These are phyloP conservation scores for Fusarium luffae DNA, from an alignment of 2,329 filamentous ascomycete species.

Conservation along the genomic window DNA sequence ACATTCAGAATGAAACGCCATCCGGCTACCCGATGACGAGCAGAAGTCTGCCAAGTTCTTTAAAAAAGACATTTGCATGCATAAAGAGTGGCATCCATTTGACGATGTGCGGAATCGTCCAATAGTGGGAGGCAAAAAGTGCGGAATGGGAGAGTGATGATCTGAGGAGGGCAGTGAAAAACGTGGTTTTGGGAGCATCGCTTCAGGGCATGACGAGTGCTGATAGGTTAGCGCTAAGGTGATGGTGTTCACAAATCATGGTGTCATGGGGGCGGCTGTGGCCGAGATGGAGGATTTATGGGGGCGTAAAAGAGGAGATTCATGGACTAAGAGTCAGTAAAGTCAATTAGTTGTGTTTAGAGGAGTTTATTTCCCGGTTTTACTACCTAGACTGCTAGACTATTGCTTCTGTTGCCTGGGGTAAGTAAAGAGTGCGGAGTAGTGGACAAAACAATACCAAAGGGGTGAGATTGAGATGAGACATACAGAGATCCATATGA, in stretches of 20 bases:
- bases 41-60: slow-evolving; percentile 18
- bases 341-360: background rate
- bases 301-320: background rate
- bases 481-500: slow-evolving; percentile 3
- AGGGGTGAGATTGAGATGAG: slow-evolving; percentile 23
- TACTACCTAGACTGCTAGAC: no score
- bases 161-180: slow-evolving; percentile 26
- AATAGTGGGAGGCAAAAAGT: slow-evolving; percentile 10
- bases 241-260: slow-evolving; percentile 12
- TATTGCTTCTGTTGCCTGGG: background rate
- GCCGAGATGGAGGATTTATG: background rate
- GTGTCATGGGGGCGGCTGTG: slow-evolving; percentile 16
- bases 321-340: slow-evolving; percentile 19
- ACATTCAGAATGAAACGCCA: slow-evolving; percentile 14
- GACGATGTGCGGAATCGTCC: slow-evolving; percentile 21
- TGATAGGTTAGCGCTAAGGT: slow-evolving; percentile 15
- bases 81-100: background rate
- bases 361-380: slow-evolving; percentile 6
- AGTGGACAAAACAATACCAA: slow-evolving; percentile 24
- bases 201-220: slow-evolving; percentile 9
- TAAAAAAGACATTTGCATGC: background rate
- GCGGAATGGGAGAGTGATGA: slow-evolving; percentile 9
- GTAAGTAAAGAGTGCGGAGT: slow-evolving; percentile 42
- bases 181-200: slow-evolving; percentile 39
- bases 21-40: slow-evolving; percentile 31